Base-by-base conservation (phyloP, 163 green algal species). In the Chlamydomonas reinhardtii region DNA sequence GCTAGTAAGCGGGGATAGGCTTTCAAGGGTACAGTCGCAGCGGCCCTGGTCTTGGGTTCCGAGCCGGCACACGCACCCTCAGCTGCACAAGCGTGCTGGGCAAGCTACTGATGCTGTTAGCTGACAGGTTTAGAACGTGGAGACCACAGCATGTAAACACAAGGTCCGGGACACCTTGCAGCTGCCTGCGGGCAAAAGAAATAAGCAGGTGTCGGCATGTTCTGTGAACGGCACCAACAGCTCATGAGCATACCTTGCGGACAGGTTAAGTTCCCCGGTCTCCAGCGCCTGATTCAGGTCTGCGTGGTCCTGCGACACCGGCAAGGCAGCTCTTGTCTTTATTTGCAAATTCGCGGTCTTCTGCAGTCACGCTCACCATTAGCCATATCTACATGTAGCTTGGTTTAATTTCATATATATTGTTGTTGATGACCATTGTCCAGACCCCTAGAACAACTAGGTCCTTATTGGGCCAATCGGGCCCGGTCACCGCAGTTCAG, bases 111-210 rank as follows among this genome's bases (percentile, higher is more conserved):
- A 85, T 24, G 12, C 66, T 72, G 22, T 85, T 85, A 1, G 48
- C 68, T 29, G 78, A 85, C 25, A 85, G 1, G 35, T 85, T 59
- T 32, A 85, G 61, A 6, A 72, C 20, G 22, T 76, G n/a, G 2
- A 85, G 43, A 19, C 78, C 68, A 75, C 64, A 84, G 76, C 76
- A 84, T 17, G 76, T 39, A 19, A 84, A 66, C 22, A 84, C 64
- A 17, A 74, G 65, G 29, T 84, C 37, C 32, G 76, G 76, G 35
- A 84, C 39, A 29, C 74, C 64, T 0, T 64, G 17, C 27, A 84
- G 76, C 64, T 84, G 76, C 76, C 76, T 84, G 75, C 59, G 16
- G 19, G 61, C 22, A 17, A 29, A 2, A 12, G 12, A 17, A 17
- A 19, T 2, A 12, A 56, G 35, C 39, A 48, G 39, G 39, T 48